phyloP scores from a whole-genome alignment of 2,329 filamentous ascomycete genomes.

The Fusarium paranaense region DNA sequence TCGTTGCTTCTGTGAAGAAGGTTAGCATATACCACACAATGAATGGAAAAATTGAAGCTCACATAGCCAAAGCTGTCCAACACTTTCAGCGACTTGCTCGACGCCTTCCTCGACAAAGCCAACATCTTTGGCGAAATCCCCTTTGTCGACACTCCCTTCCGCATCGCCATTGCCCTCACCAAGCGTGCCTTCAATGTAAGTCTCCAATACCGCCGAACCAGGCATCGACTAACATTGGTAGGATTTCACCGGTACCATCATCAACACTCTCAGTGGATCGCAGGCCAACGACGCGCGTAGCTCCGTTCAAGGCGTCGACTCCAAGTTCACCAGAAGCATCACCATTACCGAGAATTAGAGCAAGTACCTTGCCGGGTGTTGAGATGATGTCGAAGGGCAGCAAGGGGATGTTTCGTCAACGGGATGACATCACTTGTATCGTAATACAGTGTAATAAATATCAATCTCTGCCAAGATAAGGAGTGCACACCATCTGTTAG shows the following conservation, averaged over 20 bases:
- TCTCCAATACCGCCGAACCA: background rate
- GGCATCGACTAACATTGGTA: background rate
- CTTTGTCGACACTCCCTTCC: background rate
- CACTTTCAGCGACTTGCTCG: background rate
- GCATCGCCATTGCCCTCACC: background rate
- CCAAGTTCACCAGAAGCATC: background rate
- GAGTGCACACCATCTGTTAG: background rate
- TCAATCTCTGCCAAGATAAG: background rate
- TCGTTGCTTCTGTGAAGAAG: background rate
- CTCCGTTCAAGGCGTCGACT: background rate
- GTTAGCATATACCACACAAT: background rate
- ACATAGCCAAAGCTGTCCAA: background rate
- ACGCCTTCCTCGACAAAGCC: background rate
- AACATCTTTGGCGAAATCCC: background rate
- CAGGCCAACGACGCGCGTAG: background rate
- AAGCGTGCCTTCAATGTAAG: background rate
- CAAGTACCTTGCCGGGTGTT: background rate
- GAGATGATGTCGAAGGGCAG: background rate
- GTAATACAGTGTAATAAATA: background rate
- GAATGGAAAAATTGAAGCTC: background rate
- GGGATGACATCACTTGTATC: background rate
- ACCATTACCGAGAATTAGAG: background rate
- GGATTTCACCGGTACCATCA: background rate
- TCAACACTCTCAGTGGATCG: background rate
- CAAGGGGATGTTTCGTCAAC: background rate